Evolutionary conservation across 2,329 filamentous ascomycete species (phyloP), one percentile per base, ranked within the genome.

Genomic region (Fusarium sp.): DNA sequence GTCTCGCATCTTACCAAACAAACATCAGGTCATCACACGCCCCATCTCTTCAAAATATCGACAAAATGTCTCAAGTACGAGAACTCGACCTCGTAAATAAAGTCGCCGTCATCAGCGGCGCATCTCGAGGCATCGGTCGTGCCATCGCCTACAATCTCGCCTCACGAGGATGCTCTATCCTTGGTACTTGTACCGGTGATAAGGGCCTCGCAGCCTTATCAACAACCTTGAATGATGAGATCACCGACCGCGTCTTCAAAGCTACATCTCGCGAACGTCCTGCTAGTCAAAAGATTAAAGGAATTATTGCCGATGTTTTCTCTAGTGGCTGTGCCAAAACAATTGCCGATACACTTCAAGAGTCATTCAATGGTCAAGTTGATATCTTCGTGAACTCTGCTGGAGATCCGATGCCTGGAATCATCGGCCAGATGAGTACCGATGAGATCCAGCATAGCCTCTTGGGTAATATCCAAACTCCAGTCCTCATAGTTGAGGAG

Each of bases 331-430:
- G 76, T 41, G 71, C 75, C 3, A 49, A 58, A 6, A 66, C 29
- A 2, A 75, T 80, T 15, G 73, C 76, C 10, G 63, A 76, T 17
- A 66, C 69, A 5, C 29, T 79, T 1, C 29, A 36, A 0, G 8
- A 58, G 5, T 43, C 66, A 2, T 77, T 79, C 48, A 29, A 49
- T 8, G 57, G 71, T 35, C 70, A 53, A 1, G 64, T 80, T 1
- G 73, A 79, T 21, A 79, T 80, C 29, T 77, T 79, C 6, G 46
- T 80, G 25, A 79, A 76, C 29, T 77, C 71, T 1, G 77, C 78
- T 1, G 49, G 75, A 1, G 76, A 78, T 27, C 64, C 75, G 0
- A 72, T 73, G 63, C 66, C 75, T 0, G 76, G 74, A 2, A 40
- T 31, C 0, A 70, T 79, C 3, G 77, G 78, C 1, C 65, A 73